Evolutionary conservation across 192 early-diverging fungal species (phyloP), one percentile per base, ranked within the genome.

Genomic region (Umbelopsis sp.): DNA sequence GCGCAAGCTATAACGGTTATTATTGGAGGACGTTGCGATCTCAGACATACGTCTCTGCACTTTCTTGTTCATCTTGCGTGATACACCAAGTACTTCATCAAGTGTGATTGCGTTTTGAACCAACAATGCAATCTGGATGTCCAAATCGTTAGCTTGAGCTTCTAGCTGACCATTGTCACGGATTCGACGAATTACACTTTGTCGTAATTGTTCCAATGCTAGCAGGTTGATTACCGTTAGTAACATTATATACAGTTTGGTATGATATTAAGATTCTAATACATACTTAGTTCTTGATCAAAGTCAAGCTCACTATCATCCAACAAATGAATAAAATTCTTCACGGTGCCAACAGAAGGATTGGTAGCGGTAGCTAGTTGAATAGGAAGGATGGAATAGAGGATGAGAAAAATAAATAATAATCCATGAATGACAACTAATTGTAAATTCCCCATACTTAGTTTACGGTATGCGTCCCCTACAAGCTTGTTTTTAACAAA

Each of bases 91-190:
- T 3, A 98, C 94, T 81, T 99, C 98, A 53, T 99, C 96, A 45
- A 99, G 83, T 20, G 95, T 88, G 62, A 98, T 97, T 41, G 93
- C 88, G 82, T 99, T 99, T 74, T 94, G 94, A 47, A 99, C 90
- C 20, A 99, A 85, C 29, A 99, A 84, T 7, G 96, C 94, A 76
- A 99, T 98, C 78, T 99, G 98, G 70, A 96, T 88, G 71, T 99
- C 98, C 1, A 99, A 83, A 45, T 95, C 92, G 74, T 89, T 94
- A 11, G 99, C 76, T 26, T 95, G 87, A 4, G 80, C 73, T 54
- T 95, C 93, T 7, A 89, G 84, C 38, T 90, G 85, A 50, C 91
- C 87, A 81, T 97, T 98, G 71, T 97, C 95, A 34, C 94, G 85
- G 69, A 99, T 99, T 38, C 87, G 84, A 53, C 92, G 85, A 72